Base-by-base conservation (phyloP, 129 eudicot species). In the Lonicera japonica region DNA sequence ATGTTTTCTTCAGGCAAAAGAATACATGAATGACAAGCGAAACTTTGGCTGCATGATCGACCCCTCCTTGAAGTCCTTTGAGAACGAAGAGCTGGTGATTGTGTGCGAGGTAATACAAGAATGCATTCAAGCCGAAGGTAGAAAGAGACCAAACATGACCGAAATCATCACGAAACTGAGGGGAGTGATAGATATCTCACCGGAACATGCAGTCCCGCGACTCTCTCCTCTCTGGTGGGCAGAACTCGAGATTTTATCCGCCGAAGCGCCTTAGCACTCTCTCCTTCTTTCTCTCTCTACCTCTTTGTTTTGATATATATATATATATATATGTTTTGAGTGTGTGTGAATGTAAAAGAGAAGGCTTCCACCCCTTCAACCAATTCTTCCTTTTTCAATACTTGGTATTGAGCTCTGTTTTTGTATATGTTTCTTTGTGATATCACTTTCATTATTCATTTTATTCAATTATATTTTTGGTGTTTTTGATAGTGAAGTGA, bases 151-250 rank as follows among this genome's bases (percentile, higher is more conserved):
- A 25, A 64, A 80, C 0, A 80, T 91, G 73, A 78, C 70, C 19
- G 88, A 82, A 71, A 70, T 80, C 29, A 79, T 83, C 43, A 5
- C 69, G 1, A 82, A 57, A 58, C 67, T 91, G 64, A 71, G 83
- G 61, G 78, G 69, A 60, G 88, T 67, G 18, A 59, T 91, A 20
- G 75, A 61, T 21, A 61, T 91, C 54, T 79, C 97, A 65, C 95
- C 97, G 0, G 96, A 91, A 5, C 82, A 77, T 39, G 95, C 96
- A 17, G 68, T 69, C 23, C 95, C 96, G 12, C 75, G 97, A 60
- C 88, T 87, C 45, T 91, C 97, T 38, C 97, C 97, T 20, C 88
- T 91, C 5, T 87, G 96, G 97, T 87, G 97, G 97, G 97, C 96
- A 29, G 97, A 91, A 62, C 97, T 91, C 21, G 96, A 91, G 80